Evolutionary conservation across 345 rosid species (phyloP), one percentile per base, ranked within the genome.

Genomic region (Euphorbia lathyris): DNA sequence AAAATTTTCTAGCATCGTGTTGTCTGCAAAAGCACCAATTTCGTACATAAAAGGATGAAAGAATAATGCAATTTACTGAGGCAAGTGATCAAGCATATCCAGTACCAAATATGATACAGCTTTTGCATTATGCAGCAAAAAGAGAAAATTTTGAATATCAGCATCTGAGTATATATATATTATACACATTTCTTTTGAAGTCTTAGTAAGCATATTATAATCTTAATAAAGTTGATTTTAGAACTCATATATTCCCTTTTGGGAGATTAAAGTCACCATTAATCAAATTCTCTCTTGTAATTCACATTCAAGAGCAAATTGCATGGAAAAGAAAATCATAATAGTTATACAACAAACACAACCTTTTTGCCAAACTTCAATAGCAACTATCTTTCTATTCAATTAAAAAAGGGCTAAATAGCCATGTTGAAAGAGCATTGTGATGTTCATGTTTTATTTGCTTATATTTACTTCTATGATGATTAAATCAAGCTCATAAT

Each of bases 1-100:
- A 60, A 88, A 77, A 53, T 71, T 78, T 78, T 88, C 89, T 86
- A 94, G 84, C 72, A 82, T 57, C 59, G 64, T 71, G 70, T 77
- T 69, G 86, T 94, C 98, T 94, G 87, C 72, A 83, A 77, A 77
- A 73, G 51, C 38, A 62, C 65, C 30, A 66, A 52, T 66, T 59
- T 67, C 69, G 68, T 29, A 72, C n/a, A 63, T n/a, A 67, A 3
- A 76, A 50, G 30, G 47, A 63, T 63, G 16, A 47, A 66, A 34
- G 55, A 65, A 61, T 51, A 26, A 20, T 19, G 69, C 68, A n/a
- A 11, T 7, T 25, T 32, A 36, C 26, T 60, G 38, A 30, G 30
- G 67, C 5, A 52, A 14, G 23, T 32, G 40, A 61, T 9, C 57
- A 45, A 36, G 65, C 20, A 72, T 50, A 48, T 52, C 16, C 36